Evolutionary conservation across 2,329 filamentous ascomycete genomes (phyloP), one percentile per base, ranked within the genome.

Genomic region (Dactylellina parvicollis): DNA sequence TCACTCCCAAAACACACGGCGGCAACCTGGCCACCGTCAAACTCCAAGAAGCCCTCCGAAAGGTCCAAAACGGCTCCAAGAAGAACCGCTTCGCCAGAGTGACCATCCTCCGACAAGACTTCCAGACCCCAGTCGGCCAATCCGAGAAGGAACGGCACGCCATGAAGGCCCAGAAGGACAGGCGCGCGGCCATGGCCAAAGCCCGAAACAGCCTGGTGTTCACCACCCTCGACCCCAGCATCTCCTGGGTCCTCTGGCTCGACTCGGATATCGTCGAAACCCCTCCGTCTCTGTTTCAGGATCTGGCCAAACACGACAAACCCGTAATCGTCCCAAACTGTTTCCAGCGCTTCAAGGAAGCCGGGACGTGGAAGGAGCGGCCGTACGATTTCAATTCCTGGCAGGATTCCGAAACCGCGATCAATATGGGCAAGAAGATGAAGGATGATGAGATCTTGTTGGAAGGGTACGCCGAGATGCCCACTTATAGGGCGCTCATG

Each of bases 301-400:
- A 99, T 79, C 86, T 99, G 18, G 93, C 95, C 2, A 82, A 84
- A 7, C 92, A 96, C 81, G 87, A 98, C 82, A 92, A 95, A 82
- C 86, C 92, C n/a, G 87, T 99, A 75, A 90, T 98, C 62, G 92
- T 93, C 0, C 92, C 95, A 56, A 99, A 99, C 80, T 98, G 94
- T 84, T 97, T 90, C 84, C 95, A 99, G 82, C 85, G 90, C 75
- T 98, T 87, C 82, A 86, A 86, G 49, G 89, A 97, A 75, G 78
- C 83, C 0, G 85, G 90, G 12, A 89, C 86, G 56, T 89, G 90
- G 78, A 85, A 87, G 75, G 86, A 87, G 79, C 88, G 95, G 3
- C 88, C 93, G 0, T 99, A 99, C 80, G 95, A 99, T 82, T 98
- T 89, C 85, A 99, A 99, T 83, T 96, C 91, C 80, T 99, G 95